Evolutionary conservation across 2,329 filamentous ascomycete species (phyloP).

Genomic region (Chaetomiaceae sp.): DNA sequence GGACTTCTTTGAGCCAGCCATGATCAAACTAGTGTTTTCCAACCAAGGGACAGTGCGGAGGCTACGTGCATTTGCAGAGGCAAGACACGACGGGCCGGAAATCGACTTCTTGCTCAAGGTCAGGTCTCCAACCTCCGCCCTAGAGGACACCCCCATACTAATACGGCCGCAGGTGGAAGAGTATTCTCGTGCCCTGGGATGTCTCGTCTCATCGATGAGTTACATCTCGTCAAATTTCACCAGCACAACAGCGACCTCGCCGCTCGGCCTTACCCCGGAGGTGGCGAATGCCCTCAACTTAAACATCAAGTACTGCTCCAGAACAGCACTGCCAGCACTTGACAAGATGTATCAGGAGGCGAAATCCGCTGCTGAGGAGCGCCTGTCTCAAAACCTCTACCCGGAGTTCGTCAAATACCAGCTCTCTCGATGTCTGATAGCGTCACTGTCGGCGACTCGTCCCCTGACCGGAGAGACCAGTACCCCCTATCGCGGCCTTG

Average conservation of each 20-base stretch:
- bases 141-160: background rate
- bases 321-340: slow-evolving; percentile 42
- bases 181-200: slow-evolving; percentile 40
- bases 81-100: slow-evolving; percentile 43
- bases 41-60: slow-evolving; percentile 44
- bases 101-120: slow-evolving; percentile 49
- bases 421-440: slow-evolving; percentile 41
- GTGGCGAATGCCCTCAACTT: slow-evolving; percentile 40
- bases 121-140: background rate
- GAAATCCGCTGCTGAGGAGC: slow-evolving; percentile 38
- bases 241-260: slow-evolving; percentile 36
- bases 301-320: slow-evolving; percentile 45
- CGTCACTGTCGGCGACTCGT: slow-evolving; percentile 38
- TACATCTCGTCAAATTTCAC: slow-evolving; percentile 35
- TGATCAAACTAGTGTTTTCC: slow-evolving; percentile 48
- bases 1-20: slow-evolving; percentile 47
- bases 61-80: slow-evolving; percentile 48
- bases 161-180: slow-evolving; percentile 37
- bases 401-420: slow-evolving; percentile 49
- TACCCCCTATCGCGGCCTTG: slow-evolving; percentile 49
- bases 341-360: slow-evolving; percentile 39
- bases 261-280: slow-evolving; percentile 39
- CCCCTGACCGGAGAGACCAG: slow-evolving; percentile 28
- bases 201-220: slow-evolving; percentile 38
- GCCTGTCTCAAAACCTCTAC: slow-evolving; percentile 43